Base-by-base conservation (phyloP, 495 filamentous ascomycete genomes). In the Tuber melanosporum region DNA sequence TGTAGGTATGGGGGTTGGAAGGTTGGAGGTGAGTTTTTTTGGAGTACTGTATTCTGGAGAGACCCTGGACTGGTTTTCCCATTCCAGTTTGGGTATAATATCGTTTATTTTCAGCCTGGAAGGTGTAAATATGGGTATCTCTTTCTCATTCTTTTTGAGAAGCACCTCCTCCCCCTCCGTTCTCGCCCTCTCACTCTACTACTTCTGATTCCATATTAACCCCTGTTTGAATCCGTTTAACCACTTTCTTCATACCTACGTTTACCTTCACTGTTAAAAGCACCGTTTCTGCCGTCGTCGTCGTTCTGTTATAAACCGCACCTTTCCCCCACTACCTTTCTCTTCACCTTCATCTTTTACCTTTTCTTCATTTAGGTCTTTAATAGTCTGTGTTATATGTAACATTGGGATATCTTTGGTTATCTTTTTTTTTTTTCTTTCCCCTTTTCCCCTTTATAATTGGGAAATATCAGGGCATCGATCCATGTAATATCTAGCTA, bases 1-100 rank as follows among this genome's bases (percentile, higher is more conserved):
- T 80, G n/a, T 80, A 75, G 45, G 46, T 41, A 45, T 43, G 36
- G 41, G 20, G 76, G n/a, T n/a, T n/a, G 9, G 36, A 26, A 17
- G 46, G 57, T 10, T 22, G 46, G 4, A 36, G 39, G 36, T 42
- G 22, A n/a, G 36, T 69, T 47, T 41, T 41, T 41, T 43, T 43
- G n/a, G 36, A 45, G 39, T 39, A 71, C 17, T 72, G 39, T 39
- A 71, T 36, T 72, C 49, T n/a, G 49, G 22, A n/a, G 42, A 26
- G n/a, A 49, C 39, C 32, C 22, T 69, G 20, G 70, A 45, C 10
- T n/a, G 47, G 46, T 77, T 69, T 44, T n/a, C 70, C 46, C 62
- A 44, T 76, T 52, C 47, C 46, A 49, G 73, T 20, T 49, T 44
- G 43, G 41, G 41, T 44, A 32, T 32, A 32, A 32, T 32, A 74